Evolutionary conservation across 768 basidiomycete species (phyloP).

Genomic region (Hypholoma sublateritium): DNA sequence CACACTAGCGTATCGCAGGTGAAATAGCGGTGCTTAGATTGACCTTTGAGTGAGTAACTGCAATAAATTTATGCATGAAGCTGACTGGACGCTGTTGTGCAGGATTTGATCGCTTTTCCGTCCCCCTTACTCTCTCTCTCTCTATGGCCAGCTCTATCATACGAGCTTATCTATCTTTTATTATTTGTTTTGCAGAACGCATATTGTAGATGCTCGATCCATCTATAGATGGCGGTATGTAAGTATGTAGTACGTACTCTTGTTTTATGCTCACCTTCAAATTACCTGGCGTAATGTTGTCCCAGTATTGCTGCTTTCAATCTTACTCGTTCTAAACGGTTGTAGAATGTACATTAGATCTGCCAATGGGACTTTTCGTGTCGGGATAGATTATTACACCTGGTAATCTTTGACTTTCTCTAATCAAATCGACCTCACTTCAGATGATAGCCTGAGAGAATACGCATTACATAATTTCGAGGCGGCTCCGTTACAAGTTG

Average conservation of each 20-base stretch:
- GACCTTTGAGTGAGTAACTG: not conserved
- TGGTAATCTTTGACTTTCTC: too few relatives aligned
- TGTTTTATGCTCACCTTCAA: not conserved
- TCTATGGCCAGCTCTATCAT: not conserved
- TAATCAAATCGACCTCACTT: too few relatives aligned
- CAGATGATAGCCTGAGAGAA: too few relatives aligned
- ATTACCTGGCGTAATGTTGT: not conserved
- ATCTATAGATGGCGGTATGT: not conserved
- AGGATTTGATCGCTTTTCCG: too few relatives aligned
- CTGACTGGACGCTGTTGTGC: too few relatives aligned
- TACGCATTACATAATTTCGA: too few relatives aligned
- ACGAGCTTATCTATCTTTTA: not conserved
- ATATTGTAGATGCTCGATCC: not conserved
- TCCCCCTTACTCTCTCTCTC: too few relatives aligned
- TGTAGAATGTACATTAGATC: not conserved
- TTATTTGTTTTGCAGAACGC: not conserved
- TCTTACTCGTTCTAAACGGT: too few relatives aligned
- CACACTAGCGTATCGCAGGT: constrained; percentile 4
- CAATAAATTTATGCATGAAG: not conserved
- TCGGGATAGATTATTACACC: too few relatives aligned
- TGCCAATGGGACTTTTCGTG: not conserved
- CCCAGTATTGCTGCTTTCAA: not conserved
- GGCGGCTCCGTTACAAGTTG: too few relatives aligned
- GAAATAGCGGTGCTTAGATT: not conserved
- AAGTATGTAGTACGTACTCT: not conserved